Conservation (phyloP, 108 stramenopile genomes). For the Bacterosira constricta region DNA sequence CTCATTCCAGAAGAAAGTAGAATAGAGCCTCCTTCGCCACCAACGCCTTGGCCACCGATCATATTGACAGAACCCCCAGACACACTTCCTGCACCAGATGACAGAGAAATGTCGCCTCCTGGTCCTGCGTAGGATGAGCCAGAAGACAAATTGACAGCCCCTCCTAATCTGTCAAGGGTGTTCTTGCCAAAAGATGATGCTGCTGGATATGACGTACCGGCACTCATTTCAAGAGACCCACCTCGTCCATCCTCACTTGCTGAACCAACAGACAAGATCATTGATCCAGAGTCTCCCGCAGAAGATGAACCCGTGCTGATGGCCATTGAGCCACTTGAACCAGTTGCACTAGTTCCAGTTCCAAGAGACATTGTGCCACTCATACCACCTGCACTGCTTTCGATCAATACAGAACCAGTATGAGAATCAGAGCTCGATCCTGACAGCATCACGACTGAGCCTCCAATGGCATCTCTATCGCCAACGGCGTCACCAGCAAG, state of each 20-base stretch:
- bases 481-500: not conserved
- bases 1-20: not conserved
- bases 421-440: conserved; percentile 2
- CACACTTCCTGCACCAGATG: not conserved
- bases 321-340: not conserved
- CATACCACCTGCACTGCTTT: not conserved
- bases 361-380: conserved; percentile 14
- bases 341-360: not conserved
- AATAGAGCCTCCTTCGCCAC: not conserved
- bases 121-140: conserved; percentile 6
- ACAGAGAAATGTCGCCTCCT: not conserved
- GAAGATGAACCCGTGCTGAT: conserved; percentile 2
- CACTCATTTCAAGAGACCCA: conserved; percentile 1
- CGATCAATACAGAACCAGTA: not conserved
- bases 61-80: not conserved
- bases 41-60: not conserved
- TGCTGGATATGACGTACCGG: conserved; percentile 3
- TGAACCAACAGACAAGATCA: conserved; percentile 5
- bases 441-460: conserved; percentile 1
- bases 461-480: not conserved
- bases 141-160: not conserved
- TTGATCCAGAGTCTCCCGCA: not conserved
- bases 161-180: not conserved
- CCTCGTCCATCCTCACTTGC: not conserved
- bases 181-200: not conserved